A percentile compares a stretch with the other conserved stretches of the same genome.
These are phyloP conservation scores for Pichia sp. DNA, from an alignment of 1,139 yeast genomes.

Conservation along the genomic window DNA sequence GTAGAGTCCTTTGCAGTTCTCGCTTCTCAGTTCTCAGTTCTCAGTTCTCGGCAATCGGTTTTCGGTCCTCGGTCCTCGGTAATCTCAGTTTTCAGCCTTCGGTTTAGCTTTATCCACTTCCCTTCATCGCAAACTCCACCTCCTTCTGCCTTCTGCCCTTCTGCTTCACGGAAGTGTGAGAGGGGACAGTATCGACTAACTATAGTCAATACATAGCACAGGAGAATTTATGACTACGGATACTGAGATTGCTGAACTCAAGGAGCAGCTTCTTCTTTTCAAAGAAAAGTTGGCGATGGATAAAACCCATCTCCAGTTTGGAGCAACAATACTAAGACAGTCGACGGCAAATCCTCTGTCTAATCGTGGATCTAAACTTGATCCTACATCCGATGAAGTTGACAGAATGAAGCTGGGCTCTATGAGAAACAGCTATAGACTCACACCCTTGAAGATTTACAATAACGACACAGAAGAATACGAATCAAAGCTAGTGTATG, in stretches of 20 bases:
- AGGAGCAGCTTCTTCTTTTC: conserved; percentile 19
- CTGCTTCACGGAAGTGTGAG: no score
- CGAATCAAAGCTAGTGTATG: conserved; percentile 8
- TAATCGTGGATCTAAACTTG: conserved; percentile 57
- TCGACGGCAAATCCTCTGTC: conserved; percentile 18
- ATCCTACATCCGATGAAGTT: conserved; percentile 31
- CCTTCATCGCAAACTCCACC: no score
- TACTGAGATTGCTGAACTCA: conserved; percentile 7
- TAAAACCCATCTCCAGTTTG: conserved; percentile 4
- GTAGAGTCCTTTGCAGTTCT: no score
- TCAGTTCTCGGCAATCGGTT: no score
- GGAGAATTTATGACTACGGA: no score
- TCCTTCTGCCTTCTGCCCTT: no score
- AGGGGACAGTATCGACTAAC: no score
- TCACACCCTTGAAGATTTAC: conserved; percentile 24
- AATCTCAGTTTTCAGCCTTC: no score
- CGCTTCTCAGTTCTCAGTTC: no score
- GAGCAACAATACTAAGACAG: neutral
- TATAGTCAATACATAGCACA: no score
- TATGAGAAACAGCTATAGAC: conserved; percentile 18
- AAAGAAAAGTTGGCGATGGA: conserved; percentile 18
- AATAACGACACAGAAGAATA: conserved; percentile 15
- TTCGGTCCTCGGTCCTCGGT: no score
- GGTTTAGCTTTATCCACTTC: no score
- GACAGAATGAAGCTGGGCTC: conserved; percentile 28